Conservation (phyloP, 768 basidiomycete species). For the Astraeus odoratus region DNA sequence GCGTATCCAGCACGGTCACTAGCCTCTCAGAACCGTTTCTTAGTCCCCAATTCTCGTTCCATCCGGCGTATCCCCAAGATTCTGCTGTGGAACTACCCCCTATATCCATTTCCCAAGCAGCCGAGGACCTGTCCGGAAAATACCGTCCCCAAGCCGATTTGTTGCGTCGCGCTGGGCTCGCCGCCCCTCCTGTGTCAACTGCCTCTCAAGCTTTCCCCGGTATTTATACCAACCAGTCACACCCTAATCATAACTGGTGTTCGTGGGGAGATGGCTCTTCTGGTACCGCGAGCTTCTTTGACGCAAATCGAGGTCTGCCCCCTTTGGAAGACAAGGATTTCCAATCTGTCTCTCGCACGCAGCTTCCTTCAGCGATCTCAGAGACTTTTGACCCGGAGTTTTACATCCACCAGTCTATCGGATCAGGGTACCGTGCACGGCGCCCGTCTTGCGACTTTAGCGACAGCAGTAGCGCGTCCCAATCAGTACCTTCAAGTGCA, state of each 20-base stretch:
- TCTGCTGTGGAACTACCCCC: slow-evolving; percentile 17
- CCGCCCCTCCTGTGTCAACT: slow-evolving; percentile 7
- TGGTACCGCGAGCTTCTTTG: neutral
- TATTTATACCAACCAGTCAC: slow-evolving; percentile 13
- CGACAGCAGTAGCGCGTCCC: slow-evolving; percentile 39
- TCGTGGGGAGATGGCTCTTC: slow-evolving; percentile 20
- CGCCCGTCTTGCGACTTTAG: slow-evolving; percentile 32
- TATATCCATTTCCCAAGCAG: slow-evolving; percentile 13
- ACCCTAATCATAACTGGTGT: slow-evolving; percentile 15
- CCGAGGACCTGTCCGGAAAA: slow-evolving; percentile 38
- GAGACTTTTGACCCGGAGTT: slow-evolving; percentile 16
- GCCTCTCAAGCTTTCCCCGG: slow-evolving; percentile 6
- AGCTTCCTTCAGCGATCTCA: slow-evolving; percentile 17
- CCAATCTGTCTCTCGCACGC: slow-evolving; percentile 15
- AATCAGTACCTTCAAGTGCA: slow-evolving; percentile 47
- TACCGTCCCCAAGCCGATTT: slow-evolving; percentile 43
- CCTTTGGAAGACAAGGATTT: slow-evolving; percentile 24
- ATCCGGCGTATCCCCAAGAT: slow-evolving; percentile 13
- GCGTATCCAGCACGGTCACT: slow-evolving; percentile 23
- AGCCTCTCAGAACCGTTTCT: slow-evolving; percentile 23
- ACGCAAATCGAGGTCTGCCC: slow-evolving; percentile 8
- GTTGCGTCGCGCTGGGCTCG: slow-evolving; percentile 31
- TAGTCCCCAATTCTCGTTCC: slow-evolving; percentile 26
- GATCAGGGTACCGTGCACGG: slow-evolving; percentile 25
- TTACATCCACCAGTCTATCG: slow-evolving; percentile 14